Base-by-base conservation (phyloP, 2,329 filamentous ascomycete genomes). In the Clonostachys rosea region DNA sequence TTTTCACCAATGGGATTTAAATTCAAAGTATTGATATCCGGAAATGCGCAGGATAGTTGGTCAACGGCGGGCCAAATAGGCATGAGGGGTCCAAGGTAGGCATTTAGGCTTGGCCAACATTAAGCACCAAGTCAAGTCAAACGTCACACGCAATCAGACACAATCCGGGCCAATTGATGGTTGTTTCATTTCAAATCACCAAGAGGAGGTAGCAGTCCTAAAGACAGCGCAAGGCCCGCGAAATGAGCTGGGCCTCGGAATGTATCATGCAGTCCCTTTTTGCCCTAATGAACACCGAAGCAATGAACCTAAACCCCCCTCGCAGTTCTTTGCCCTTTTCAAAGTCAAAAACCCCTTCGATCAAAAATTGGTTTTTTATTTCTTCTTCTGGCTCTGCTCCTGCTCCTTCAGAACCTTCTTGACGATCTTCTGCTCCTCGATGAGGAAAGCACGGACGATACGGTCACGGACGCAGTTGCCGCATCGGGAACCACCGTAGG, bases 371-470 rank as follows among this genome's bases (percentile, higher is more conserved):
- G 47, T 47, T 30, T 30, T 79, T 83, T 88, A 83, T 78, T 83
- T 83, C 79, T 83, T 83, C 74, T 79, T 84, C 64, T 78, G 72
- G 66, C 75, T 70, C 67, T 73, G 87, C 81, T 89, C 87, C 79
- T 95, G 89, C 83, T 97, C 92, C 88, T 96, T 96, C 73, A 97
- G 84, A 66, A 99, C 94, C 89, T 99, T 99, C 91, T 99, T 99
- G 77, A 99, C 94, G 66, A 99, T 97, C 89, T 99, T 99, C 84
- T 99, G 94, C 86, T 99, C 94, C 83, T 99, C 95, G 60, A 99
- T 97, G 73, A 99, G 79, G 87, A 99, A 99, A 57, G 94, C 94
- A 64, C 94, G 90, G 63, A 96, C 90, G 62, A 99, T 89, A 64
- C 94, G 88, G 81, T 99, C 94, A 75, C 92, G 91, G 63, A 99